Conservation (phyloP, 2,329 filamentous ascomycete genomes). For the Acarospora socialis region DNA sequence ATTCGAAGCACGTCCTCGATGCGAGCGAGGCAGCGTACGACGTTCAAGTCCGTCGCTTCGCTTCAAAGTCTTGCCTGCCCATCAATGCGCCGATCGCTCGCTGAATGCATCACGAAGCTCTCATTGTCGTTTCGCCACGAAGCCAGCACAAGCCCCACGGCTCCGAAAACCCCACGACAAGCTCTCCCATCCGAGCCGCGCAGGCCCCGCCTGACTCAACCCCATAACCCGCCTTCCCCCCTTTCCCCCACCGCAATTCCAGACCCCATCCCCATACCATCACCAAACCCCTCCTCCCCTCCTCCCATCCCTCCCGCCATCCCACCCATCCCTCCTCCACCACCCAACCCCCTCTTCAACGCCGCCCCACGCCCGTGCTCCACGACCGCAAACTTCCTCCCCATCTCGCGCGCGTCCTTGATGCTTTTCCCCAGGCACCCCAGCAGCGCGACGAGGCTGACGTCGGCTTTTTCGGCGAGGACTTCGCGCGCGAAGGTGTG, state of each 20-base stretch:
- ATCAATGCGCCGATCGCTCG: too few species aligned
- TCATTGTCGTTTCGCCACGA: too few species aligned
- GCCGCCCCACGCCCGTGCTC: slow-evolving; percentile 26
- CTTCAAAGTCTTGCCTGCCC: too few species aligned
- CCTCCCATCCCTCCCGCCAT: not conserved
- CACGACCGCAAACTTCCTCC: slow-evolving; percentile 55
- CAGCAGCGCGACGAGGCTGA: slow-evolving; percentile 62
- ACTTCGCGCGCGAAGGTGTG: slow-evolving; percentile 55
- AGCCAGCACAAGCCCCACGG: too few species aligned
- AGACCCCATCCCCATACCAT: too few species aligned
- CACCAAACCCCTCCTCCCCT: not conserved
- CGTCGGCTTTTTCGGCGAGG: slow-evolving; percentile 68
- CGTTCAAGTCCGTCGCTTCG: too few species aligned
- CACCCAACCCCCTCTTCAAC: not conserved
- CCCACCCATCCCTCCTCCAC: not conserved
- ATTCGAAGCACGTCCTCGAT: too few species aligned
- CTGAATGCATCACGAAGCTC: too few species aligned
- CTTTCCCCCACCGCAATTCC: not conserved
- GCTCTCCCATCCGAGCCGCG: too few species aligned
- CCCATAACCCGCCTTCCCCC: not conserved
- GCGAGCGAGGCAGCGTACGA: too few species aligned
- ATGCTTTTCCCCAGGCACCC: slow-evolving; percentile 61
- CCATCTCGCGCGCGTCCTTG: slow-evolving; percentile 55
- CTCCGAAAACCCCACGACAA: too few species aligned
- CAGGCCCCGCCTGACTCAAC: too few species aligned